These are phyloP conservation scores for Phytophthora melonis DNA, from an alignment of 352 stramenopile species.

Conservation along the genomic window DNA sequence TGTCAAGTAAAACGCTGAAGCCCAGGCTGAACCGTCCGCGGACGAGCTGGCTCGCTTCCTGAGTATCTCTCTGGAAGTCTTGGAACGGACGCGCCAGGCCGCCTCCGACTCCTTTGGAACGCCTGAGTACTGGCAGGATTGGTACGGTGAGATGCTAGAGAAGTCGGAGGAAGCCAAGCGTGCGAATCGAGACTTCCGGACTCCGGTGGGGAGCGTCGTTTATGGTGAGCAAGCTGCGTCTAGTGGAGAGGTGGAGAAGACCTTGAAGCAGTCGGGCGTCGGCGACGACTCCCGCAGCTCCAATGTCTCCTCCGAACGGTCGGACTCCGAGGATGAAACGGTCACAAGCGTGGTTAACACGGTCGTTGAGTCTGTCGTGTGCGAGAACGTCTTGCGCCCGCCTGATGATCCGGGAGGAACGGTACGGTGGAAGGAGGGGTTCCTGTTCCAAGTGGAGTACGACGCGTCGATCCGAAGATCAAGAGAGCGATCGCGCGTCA, in stretches of 20 bases:
- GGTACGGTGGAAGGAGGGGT: not conserved
- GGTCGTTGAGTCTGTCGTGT: not conserved
- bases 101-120: not conserved
- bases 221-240: not conserved
- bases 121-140: slow-evolving; percentile 5
- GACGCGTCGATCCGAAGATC: not conserved
- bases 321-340: too few species aligned
- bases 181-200: slow-evolving; percentile 7
- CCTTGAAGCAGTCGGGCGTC: not conserved
- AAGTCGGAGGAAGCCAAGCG: slow-evolving; percentile 1
- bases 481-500: not conserved
- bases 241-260: not conserved
- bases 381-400: not conserved
- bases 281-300: not conserved
- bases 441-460: not conserved
- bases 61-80: not conserved
- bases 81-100: not conserved
- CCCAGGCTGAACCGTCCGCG: not conserved
- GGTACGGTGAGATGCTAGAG: not conserved
- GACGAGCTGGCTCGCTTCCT: not conserved
- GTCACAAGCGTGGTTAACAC: not conserved
- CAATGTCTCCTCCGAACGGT: too few species aligned
- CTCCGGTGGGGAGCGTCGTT: not conserved
- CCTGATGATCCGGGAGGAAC: not conserved
- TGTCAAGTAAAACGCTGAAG: not conserved